Conservation (phyloP, 2,329 filamentous ascomycete species). For the Trichoderma semiorbis region DNA sequence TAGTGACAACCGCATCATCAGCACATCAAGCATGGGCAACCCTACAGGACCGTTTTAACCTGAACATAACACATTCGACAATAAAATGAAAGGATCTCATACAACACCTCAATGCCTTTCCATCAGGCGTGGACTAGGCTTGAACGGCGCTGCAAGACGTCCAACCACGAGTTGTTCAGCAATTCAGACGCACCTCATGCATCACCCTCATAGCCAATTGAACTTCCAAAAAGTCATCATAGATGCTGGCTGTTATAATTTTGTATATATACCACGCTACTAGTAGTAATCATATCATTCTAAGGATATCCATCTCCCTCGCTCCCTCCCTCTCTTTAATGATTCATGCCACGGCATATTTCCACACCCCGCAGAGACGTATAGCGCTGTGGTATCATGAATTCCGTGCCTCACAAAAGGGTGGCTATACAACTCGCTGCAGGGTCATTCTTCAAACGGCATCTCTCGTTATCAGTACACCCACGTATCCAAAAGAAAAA, state of each 20-base stretch:
- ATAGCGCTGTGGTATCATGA: neutral
- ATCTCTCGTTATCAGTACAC: neutral
- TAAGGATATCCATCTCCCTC: neutral
- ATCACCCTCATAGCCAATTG: neutral
- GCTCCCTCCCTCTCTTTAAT: neutral
- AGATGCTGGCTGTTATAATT: neutral
- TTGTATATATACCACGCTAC: neutral
- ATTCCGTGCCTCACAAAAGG: neutral
- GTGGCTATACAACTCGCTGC: neutral
- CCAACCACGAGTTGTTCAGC: too few species aligned
- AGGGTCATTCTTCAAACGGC: neutral
- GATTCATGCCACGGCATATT: neutral
- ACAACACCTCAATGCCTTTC: too few species aligned
- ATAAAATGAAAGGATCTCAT: too few species aligned
- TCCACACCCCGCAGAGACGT: neutral
- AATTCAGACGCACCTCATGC: neutral
- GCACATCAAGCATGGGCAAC: too few species aligned
- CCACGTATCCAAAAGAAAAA: neutral
- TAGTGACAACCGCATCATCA: too few species aligned
- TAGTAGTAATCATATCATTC: neutral
- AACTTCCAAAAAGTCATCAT: neutral
- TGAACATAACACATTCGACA: too few species aligned
- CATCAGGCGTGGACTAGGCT: too few species aligned
- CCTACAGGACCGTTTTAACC: too few species aligned
- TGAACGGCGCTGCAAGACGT: too few species aligned